Base-by-base conservation (phyloP, 208 protist species). In the Acanthamoeba triangularis region DNA sequence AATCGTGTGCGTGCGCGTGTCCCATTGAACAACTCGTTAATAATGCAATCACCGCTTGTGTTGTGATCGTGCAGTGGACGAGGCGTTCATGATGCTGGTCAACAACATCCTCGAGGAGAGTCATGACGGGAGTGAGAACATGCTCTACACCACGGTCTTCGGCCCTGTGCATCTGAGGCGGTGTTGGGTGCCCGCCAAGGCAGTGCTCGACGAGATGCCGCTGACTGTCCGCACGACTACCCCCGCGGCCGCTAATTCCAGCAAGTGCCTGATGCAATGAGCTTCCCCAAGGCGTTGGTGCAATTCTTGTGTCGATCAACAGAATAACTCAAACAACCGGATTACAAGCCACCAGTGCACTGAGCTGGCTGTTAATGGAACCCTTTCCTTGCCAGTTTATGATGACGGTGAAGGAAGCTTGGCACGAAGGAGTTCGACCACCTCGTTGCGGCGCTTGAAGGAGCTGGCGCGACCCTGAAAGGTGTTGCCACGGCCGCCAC, bases 401-500 rank as follows among this genome's bases (percentile, higher is more conserved):
- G 44, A 11, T 1, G 44, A 11, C 13, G 49, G 49, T 61, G 54
- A 28, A 18, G 11, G 25, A 30, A 65, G 59, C 59, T 25, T 23
- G 23, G 59, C 1, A 25, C 59, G 65, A 25, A 90, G 56, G 16
- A 90, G 56, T 13, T 61, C 56, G 47, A 90, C 41, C 30, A 37
- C 84, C 20, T 90, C 84, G 44, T 14, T 37, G 56, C 84, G 84
- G 23, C 56, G 47, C 54, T 59, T 67, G 54, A 59, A 90, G 13
- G 54, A 69, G 25, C 20, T 3, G 7, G 84, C 84, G 30, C 56
- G 47, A 10, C 92, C 92, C 59, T 95, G 92, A 59, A 95, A 88
- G 8, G 25, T 84, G 37, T 82, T 59, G 92, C 74, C 92, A 23
- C 47, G 28, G 28, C 92, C 92, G 74, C 92, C 92, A 7, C 92